Conservation (phyloP, 1,139 yeast genomes). For the Protomyces inouyei region DNA sequence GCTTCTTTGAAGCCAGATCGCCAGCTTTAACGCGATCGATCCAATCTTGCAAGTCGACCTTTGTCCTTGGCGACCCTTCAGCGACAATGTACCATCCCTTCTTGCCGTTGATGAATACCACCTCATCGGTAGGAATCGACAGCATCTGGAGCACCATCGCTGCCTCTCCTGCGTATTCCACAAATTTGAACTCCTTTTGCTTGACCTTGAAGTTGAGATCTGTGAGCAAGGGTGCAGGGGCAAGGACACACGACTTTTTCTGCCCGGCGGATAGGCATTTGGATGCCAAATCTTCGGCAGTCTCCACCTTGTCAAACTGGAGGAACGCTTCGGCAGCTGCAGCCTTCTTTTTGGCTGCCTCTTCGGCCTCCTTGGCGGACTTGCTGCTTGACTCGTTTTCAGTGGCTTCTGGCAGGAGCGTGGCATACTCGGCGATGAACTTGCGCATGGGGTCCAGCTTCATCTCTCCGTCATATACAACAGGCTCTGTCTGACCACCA, state of each 20-base stretch:
- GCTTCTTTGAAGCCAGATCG: neutral
- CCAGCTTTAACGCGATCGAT: constrained; percentile 14
- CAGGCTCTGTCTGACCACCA: neutral
- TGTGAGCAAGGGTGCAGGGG: neutral
- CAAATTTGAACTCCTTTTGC: neutral
- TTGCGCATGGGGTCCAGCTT: neutral
- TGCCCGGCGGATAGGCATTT: neutral
- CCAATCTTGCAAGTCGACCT: constrained; percentile 5
- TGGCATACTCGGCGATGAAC: neutral
- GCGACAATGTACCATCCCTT: constrained; percentile 8
- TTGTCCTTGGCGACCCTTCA: neutral
- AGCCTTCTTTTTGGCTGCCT: neutral
- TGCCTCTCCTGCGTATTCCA: neutral
- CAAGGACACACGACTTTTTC: neutral
- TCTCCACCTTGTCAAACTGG: neutral
- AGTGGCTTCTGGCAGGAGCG: neutral
- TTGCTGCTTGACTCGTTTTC: neutral
- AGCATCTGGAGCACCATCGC: neutral
- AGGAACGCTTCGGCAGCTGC: neutral
- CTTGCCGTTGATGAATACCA: constrained; percentile 6
- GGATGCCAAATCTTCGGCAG: neutral
- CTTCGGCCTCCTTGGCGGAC: neutral
- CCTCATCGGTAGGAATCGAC: neutral
- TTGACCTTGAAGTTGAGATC: neutral
- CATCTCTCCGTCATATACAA: constrained; percentile 2